Evolutionary conservation across 1,284 basidiomycete species (phyloP), one percentile per base, ranked within the genome.

Genomic region (Boletellus deceptivus): DNA sequence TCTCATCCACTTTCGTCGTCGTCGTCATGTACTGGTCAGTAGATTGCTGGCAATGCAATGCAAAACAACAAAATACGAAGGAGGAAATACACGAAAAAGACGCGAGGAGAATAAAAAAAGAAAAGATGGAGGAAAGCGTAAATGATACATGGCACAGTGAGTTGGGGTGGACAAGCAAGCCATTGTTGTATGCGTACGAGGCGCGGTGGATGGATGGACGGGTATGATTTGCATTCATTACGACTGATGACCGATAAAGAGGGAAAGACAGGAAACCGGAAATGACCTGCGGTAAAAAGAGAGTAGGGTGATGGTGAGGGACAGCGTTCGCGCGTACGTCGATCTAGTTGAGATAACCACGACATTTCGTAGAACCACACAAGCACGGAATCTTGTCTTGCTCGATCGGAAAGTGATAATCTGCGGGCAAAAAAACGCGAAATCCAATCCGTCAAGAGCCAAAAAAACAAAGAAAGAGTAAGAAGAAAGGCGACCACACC

Each of bases 381-480:
- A 93, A 75, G 75, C 91, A 94, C 44, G 89, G 88, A 58, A 94
- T 93, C 71, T 89, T 96, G 76, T 89, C 91, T 71, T 91, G 87
- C 72, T 95, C 91, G 68, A 92, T 88, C 42, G 91, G 91, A 75
- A 94, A 94, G 70, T 94, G 91, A 72, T 94, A 93, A 73, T 94
- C 91, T 92, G 29, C 13, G 9, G 29, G 29, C 10, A 29, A 13
- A 29, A 29, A 13, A 29, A 11, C 11, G 29, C 29, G 29, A 13
- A 29, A 29, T 13, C 29, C 29, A 29, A 13, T 29, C 29, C 29
- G 11, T 29, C 29, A 29, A 29, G 10, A 61, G 55, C 41, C 18
- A 41, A 33, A 40, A 14, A 29, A 16, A 18, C 40, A 29, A 8
- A 39, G 31, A 20, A n/a, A 20, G 35, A 46, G 51, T n/a, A 22